Evolutionary conservation across 2,329 filamentous ascomycete genomes (phyloP), one percentile per base, ranked within the genome.

Genomic region (Lecanicillium sp.): DNA sequence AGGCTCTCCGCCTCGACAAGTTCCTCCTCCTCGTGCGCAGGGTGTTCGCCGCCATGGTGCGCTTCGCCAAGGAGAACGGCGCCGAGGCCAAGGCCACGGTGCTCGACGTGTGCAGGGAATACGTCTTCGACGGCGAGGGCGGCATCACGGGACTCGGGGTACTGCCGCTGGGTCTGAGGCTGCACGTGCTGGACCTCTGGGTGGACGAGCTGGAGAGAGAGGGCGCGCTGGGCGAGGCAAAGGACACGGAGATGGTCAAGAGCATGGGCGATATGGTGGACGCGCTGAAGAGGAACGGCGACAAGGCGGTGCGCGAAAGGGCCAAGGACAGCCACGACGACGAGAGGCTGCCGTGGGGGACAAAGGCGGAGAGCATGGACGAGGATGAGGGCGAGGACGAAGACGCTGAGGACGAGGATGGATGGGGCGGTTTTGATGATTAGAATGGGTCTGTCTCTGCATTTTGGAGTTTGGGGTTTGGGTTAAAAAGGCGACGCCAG

Each of bases 151-250:
- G 61, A n/a, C 49, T 82, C 57, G 62, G 65, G 44, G 82, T 79
- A 58, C 79, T 94, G 1, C 86, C 91, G 0, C 86, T 93, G 57
- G 93, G 93, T 0, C 63, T 98, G 63, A 73, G 89, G 53, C 83
- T 95, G 65, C 93, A 98, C 67, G 78, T 90, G 12, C 67, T 95
- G 54, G 93, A 98, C 69, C 78, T 97, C 46, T 97, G 87, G 81
- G 78, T 95, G 8, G 93, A 97, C 64, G 90, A 96, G 74, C 67
- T 90, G 58, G 86, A 90, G 66, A 84, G 83, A 60, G 78, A 81
- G 27, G 78, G 82, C 45, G 72, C 78, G 29, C 56, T 81, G 19
- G 56, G 48, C 11, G 67, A 68, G 29, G 68, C 67, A 9, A 66
- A 68, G 24, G 68, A 65, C 17, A 65, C 63, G 39, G 67, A 68